Evolutionary conservation across 2,329 filamentous ascomycete genomes (phyloP), one percentile per base, ranked within the genome.

Genomic region (Colletotrichum ledebouriae): DNA sequence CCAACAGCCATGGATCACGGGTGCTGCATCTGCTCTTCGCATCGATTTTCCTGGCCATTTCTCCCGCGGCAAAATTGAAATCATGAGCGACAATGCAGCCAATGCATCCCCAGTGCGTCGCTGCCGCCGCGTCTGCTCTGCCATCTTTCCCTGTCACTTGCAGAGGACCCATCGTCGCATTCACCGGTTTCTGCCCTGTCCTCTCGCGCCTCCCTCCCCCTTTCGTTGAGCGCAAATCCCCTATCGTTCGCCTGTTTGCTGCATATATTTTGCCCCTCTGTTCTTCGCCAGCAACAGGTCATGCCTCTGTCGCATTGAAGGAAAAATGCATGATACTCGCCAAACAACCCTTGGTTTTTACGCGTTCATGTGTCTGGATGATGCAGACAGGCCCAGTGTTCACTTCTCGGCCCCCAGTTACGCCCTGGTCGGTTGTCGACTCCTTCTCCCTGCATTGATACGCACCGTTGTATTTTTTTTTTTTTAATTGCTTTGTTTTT

Each of bases 1-100:
- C 29, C 46, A 55, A 55, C 52, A 55, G 64, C 13, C 59, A 49
- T 61, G 59, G 59, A 53, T 61, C 59, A 61, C 53, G 59, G 59
- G 59, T 61, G 37, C 37, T 61, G 46, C 44, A 50, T 25, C 46
- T 33, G 12, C 22, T 44, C 15, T 53, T 61, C 47, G 44, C 34
- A 59, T 64, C 39, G 59, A 37, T 59, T 67, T 44, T 63, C 52
- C 46, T 46, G 39, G 22, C 29, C 61, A 22, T 17, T 17, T 17
- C 17, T 17, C 17, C 17, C 17, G 17, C 17, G 17, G 17, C 33
- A 25, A 55, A 55, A 56, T 65, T 65, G 65, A 59, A 59, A 68
- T 65, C 49, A 60, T 59, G 61, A 60, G 55, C 61, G 65, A 59
- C 49, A 68, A 56, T n/a, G 53, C 60, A 46, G 53, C 59, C 64